Conservation (phyloP, 2,329 filamentous ascomycete genomes). For the Talaromyces atroroseus region DNA sequence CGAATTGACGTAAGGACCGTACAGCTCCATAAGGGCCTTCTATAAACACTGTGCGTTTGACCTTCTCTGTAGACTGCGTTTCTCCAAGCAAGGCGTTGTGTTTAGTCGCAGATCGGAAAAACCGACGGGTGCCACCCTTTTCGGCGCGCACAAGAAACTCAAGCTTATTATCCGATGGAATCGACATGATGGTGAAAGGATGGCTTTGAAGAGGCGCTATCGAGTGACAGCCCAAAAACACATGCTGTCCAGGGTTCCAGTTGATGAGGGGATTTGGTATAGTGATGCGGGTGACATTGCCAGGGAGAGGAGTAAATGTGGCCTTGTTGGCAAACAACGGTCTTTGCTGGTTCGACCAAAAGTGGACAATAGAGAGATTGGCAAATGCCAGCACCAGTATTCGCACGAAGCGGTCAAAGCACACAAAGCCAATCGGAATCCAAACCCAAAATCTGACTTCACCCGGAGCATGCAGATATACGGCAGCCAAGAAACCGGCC, state of each 20-base stretch:
- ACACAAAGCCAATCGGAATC: conserved; percentile 43
- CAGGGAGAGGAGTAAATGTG: conserved; percentile 46
- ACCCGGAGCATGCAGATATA: conserved; percentile 45
- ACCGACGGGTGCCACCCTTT: conserved; percentile 47
- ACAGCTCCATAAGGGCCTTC: conserved; percentile 52
- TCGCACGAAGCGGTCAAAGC: conserved; percentile 41
- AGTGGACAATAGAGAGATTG: conserved; percentile 41
- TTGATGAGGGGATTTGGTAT: conserved; percentile 50
- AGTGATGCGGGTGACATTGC: conserved; percentile 52
- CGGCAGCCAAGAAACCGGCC: conserved; percentile 42
- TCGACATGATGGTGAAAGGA: conserved; percentile 58
- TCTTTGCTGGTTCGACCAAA: conserved; percentile 14
- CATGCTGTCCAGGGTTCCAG: conserved; percentile 60
- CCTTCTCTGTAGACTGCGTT: conserved; percentile 11
- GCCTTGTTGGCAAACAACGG: conserved; percentile 38
- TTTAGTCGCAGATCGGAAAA: conserved; percentile 49
- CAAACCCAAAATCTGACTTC: conserved; percentile 43
- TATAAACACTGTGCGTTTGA: conserved; percentile 40
- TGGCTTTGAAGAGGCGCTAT: conserved; percentile 57
- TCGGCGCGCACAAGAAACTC: conserved; percentile 54
- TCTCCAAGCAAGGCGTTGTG: conserved; percentile 21
- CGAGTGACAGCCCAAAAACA: conserved; percentile 55
- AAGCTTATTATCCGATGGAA: conserved; percentile 51
- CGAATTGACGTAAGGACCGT: conserved; percentile 53
- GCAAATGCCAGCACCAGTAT: conserved; percentile 31